A percentile compares a stretch with the other conserved stretches of the same genome.
phyloP scores from a whole-genome alignment of 2,329 filamentous ascomycete genomes.

The Plectosphaerella sp. region DNA sequence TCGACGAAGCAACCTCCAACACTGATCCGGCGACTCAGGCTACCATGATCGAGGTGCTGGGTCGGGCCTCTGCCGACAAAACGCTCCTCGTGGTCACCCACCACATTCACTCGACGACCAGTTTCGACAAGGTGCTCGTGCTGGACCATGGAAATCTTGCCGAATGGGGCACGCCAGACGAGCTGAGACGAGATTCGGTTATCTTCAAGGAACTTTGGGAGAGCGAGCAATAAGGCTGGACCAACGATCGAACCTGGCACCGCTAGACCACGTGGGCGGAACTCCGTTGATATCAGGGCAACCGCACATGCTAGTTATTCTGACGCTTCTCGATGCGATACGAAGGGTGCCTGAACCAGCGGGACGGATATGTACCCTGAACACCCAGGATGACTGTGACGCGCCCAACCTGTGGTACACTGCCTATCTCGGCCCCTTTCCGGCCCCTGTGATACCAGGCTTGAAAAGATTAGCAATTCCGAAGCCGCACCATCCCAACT shows the following conservation, averaged over 20 bases:
- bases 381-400: too few relatives aligned
- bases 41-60: slow-evolving; percentile 17
- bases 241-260: background rate
- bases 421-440: too few relatives aligned
- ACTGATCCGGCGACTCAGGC: slow-evolving; percentile 22
- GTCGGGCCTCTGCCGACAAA: background rate
- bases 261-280: too few relatives aligned
- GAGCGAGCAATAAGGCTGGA: background rate
- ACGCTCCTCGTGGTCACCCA: background rate
- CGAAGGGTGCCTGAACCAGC: too few relatives aligned
- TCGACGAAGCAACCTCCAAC: slow-evolving; percentile 27
- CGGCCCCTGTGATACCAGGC: too few relatives aligned
- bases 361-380: too few relatives aligned
- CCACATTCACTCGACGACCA: background rate
- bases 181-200: background rate
- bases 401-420: too few relatives aligned
- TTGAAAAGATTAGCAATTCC: too few relatives aligned
- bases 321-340: too few relatives aligned
- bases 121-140: slow-evolving; percentile 40
- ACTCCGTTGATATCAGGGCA: too few relatives aligned
- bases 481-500: too few relatives aligned
- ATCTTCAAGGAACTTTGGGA: background rate
- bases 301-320: too few relatives aligned
- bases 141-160: slow-evolving; percentile 42
- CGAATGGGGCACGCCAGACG: slow-evolving; percentile 14